Conservation (phyloP, 495 filamentous ascomycete species). For the Articulospora tetracladia region DNA sequence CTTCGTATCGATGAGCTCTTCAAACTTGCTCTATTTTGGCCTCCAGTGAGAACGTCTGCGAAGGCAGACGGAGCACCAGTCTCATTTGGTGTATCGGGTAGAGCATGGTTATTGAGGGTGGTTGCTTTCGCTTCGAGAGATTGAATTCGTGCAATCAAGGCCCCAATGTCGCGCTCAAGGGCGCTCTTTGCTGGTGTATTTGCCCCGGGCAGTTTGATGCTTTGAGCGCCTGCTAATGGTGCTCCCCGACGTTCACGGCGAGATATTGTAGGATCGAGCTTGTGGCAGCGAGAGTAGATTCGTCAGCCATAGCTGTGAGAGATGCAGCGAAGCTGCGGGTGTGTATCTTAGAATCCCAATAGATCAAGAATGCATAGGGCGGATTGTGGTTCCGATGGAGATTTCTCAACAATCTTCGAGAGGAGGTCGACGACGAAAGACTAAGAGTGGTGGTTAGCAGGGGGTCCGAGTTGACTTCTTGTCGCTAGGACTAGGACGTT, state of each 20-base stretch:
- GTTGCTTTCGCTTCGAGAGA: conserved; percentile 64
- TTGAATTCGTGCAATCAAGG: conserved; percentile 63
- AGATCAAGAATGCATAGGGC: conserved; percentile 16
- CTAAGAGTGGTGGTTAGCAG: background rate
- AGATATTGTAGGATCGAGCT: conserved; percentile 60
- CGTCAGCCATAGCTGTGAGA: conserved; percentile 2
- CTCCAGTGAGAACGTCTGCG: conserved; percentile 35
- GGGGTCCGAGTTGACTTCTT: background rate
- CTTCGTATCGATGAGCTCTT: conserved; percentile 16
- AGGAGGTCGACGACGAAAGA: background rate
- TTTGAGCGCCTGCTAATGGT: conserved; percentile 8
- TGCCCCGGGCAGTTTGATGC: conserved; percentile 55
- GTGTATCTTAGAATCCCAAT: background rate
- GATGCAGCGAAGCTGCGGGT: conserved; percentile 10
- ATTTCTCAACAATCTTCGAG: conserved; percentile 4
- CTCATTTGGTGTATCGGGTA: conserved; percentile 63
- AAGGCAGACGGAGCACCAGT: conserved; percentile 49
- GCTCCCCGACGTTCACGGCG: conserved; percentile 40
- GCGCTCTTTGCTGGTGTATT: conserved; percentile 58
- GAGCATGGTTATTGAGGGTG: conserved; percentile 43
- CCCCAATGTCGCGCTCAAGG: conserved; percentile 68
- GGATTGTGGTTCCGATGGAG: background rate
- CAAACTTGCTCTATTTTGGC: conserved; percentile 3
- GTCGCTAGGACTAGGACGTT: too few species aligned
- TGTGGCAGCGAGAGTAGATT: conserved; percentile 52